Percentiles rank a stretch among this genome's conserved stretches.
These are phyloP conservation scores for Talaromyces wortmannii DNA, from an alignment of 495 filamentous ascomycete genomes.

Conservation along the genomic window DNA sequence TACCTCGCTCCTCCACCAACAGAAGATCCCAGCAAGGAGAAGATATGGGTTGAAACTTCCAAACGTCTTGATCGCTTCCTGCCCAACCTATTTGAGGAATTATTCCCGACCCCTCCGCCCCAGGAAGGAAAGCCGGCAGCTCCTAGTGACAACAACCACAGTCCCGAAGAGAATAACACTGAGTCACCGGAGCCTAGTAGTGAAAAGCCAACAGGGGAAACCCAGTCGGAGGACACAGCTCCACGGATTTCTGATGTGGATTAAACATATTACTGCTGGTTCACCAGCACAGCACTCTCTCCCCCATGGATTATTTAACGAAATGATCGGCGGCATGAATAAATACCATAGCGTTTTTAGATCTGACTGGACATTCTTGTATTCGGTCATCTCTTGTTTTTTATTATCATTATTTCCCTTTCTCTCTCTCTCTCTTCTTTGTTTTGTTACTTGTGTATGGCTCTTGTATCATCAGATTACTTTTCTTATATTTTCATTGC, in stretches of 20 bases:
- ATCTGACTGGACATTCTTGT: not conserved
- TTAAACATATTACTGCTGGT: not conserved
- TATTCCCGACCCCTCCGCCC: slow-evolving; percentile 32
- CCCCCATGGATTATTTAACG: not conserved
- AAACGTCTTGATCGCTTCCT: slow-evolving; percentile 86
- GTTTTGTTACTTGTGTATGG: not conserved
- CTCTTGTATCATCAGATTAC: not conserved
- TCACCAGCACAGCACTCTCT: not conserved
- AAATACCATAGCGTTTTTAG: not conserved
- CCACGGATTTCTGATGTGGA: not conserved
- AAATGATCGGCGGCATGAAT: not conserved
- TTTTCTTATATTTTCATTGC: not conserved
- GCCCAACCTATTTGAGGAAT: slow-evolving; percentile 58
- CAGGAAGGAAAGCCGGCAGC: not conserved
- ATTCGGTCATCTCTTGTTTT: not conserved
- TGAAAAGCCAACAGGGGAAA: not conserved
- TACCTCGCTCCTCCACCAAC: slow-evolving; percentile 69
- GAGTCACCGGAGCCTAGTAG: not conserved
- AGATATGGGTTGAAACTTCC: slow-evolving; percentile 64
- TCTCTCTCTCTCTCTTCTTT: not conserved
- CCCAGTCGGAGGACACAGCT: not conserved
- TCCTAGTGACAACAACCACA: not conserved
- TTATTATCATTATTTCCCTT: not conserved
- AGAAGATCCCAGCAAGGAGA: slow-evolving; percentile 33
- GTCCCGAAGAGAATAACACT: not conserved